Evolutionary conservation across 306 rosid species (phyloP), one percentile per base, ranked within the genome.

Genomic region (Morella rubra): DNA sequence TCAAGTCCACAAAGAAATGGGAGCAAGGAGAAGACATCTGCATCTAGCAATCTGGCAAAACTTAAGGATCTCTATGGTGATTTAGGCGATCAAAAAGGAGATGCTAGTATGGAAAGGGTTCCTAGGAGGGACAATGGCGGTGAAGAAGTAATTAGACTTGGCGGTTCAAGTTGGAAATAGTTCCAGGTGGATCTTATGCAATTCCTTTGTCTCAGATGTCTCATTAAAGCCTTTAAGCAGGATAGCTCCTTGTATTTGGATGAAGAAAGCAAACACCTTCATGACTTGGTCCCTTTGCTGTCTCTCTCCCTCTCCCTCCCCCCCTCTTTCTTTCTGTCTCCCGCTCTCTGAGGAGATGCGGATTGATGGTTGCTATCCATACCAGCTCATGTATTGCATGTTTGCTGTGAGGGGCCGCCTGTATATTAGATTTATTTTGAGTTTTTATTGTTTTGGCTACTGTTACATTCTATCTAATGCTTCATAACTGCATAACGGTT

Each of bases 21-120:
- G 24, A 79, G 74, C 69, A 91, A 86, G 72, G 88, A 86, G 18
- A 92, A 79, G 88, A 54, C 86, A 27, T 84, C 90, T 45, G 86
- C 86, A 58, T 89, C 97, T 49, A 89, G 89, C 82, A 95, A 92
- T 84, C 88, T 95, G 61, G 99, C 99, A n/a, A 92, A 90, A 79
- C 94, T 95, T 27, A 86, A 87, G 81, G 96, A 95, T 77, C 85
- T 95, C 58, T 95, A 95, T 68, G 99, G 99, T 60, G 99, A 92
- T 83, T 62, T 85, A 64, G 84, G 96, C 58, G 85, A 78, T 53
- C 81, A 81, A 75, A 89, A 89, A 81, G 92, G 89, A 54, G 91
- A 86, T 79, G 72, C 87, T 40, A 77, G 79, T 75, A 15, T 44
- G 69, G 90, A 85, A 61, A 87, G 91, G 85, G 54, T 79, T 79